Evolutionary conservation across 208 protist species (phyloP).

Genomic region (Trypanosoma conorhini): DNA sequence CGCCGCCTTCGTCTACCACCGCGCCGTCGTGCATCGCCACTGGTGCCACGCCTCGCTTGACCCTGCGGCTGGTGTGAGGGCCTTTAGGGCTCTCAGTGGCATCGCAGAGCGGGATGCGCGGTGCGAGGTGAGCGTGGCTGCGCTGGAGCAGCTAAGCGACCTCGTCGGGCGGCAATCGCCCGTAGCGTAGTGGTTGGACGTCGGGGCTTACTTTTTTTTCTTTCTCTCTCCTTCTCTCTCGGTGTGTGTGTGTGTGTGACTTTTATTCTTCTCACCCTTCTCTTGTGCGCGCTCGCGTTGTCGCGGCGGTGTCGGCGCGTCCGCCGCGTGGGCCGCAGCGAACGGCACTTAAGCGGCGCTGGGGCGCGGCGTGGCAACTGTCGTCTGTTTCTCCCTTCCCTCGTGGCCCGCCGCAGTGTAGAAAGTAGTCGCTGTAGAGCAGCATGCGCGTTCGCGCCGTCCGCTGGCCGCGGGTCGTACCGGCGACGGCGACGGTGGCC

Average conservation of each 20-base stretch:
- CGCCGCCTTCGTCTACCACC: constrained; percentile 23
- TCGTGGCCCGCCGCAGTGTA: constrained; percentile 1
- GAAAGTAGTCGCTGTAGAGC: not conserved
- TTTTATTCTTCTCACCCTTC: not conserved
- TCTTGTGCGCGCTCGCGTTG: too few relatives aligned
- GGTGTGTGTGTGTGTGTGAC: not conserved
- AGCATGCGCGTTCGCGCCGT: constrained; percentile 24
- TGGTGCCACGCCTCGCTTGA: constrained; percentile 20
- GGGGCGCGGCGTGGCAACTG: not conserved
- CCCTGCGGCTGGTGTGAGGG: constrained; percentile 9
- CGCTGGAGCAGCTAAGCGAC: constrained; percentile 17
- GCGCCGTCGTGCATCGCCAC: constrained; percentile 16
- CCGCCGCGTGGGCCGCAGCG: not conserved
- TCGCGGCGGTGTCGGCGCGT: not conserved
- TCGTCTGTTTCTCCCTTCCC: not conserved
- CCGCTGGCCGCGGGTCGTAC: not conserved
- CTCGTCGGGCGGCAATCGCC: constrained; percentile 1
- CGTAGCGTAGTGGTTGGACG: not conserved
- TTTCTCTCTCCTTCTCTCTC: not conserved
- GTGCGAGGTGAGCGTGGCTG: constrained; percentile 15
- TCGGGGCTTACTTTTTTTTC: not conserved
- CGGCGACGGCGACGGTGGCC: not conserved
- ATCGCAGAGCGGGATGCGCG: constrained; percentile 6
- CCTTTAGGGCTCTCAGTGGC: constrained; percentile 15
- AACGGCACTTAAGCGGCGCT: too few relatives aligned